Base-by-base conservation (phyloP, 768 basidiomycete species). In the Kwoniella sp. region DNA sequence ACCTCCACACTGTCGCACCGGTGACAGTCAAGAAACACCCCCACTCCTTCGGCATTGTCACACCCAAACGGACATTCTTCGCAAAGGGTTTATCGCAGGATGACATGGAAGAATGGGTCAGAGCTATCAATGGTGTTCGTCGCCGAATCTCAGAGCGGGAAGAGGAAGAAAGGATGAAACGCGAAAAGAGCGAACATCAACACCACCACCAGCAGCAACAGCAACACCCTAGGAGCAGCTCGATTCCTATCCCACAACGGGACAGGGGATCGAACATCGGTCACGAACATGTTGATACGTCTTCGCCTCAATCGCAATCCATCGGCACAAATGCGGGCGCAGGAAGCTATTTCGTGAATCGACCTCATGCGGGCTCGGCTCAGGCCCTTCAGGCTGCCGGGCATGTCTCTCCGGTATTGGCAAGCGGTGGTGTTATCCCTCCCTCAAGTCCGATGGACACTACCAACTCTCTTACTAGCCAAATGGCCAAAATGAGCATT, bases 41-140 rank as follows among this genome's bases (percentile, higher is more conserved):
- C 36, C 87, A 93, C 81, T 86, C 91, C 0, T 94, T 98, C 70
- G 93, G 92, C 12, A 87, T 99, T 63, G 91, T 99, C 54, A 93
- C 92, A 0, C 87, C 91, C 12, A 83, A 86, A 12, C 85, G 96
- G 40, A 98, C 96, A 17, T 97, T 89, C 79, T 94, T 97, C 79
- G 85, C 94, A 30, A 90, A 90, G 77, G 92, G 94, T 0, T 85
- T 86, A 37, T 84, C 85, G 22, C 82, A 84, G 1, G 82, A 81
- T n/a, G 92, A 92, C 55, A 87, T 91, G 30, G 84, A 88, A 40
- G 85, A 83, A 60, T 98, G 96, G 94, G 89, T 95, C 17, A 78
- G 79, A 24, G 89, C 88, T 1, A 87, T 96, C 74, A 91, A 90
- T 72, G 87, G 87, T 19, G 87, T 90, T 8, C 83, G 88, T 62